Evolutionary conservation across 2,329 filamentous ascomycete species (phyloP), one percentile per base, ranked within the genome.

Genomic region (Talaromyces piceae): DNA sequence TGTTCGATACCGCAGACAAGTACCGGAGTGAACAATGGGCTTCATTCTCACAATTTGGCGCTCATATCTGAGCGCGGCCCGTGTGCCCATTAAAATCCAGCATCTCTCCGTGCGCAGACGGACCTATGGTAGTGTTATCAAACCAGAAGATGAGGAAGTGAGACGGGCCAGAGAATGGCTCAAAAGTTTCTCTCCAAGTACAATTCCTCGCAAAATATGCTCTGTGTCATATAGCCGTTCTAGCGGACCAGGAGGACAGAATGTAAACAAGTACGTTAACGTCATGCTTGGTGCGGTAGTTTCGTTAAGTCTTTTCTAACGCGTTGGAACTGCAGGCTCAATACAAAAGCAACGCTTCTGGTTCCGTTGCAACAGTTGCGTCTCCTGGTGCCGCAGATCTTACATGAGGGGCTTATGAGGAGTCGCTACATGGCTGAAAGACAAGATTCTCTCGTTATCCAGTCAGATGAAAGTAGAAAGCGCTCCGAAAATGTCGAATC

Each of bases 181-280:
- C 45, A 68, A 71, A 41, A 67, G 68, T 41, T 73, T 83, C 56
- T 69, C 77, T 63, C 64, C 74, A 50, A 73, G 77, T 12, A 74
- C 77, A 12, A 77, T 84, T 51, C 79, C 81, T 23, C 74, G 72
- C 51, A 71, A 70, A 56, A 72, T 84, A 52, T 76, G 79, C 59
- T 75, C 82, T 54, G 63, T 84, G 57, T 79, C 74, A 45, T 85
- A 82, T 64, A 83, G 79, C 62, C 74, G 81, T 52, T 83, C 81
- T 2, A 82, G 80, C 48, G 82, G 82, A 3, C 82, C 82, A 16
- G 82, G 82, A 47, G 82, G 82, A 9, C 82, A 85, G 64, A 84
- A 85, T 69, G 82, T 85, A 51, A 85, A 85, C 68, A 85, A 85
- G 82, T 84, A 67, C 57, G 73, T 48, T 41, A 31, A 16, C 39